A percentile compares a stretch with the other conserved stretches of the same genome.
Evolutionary conservation across 2,329 filamentous ascomycete genomes (phyloP).

Genomic region (Aspergillus niger): DNA sequence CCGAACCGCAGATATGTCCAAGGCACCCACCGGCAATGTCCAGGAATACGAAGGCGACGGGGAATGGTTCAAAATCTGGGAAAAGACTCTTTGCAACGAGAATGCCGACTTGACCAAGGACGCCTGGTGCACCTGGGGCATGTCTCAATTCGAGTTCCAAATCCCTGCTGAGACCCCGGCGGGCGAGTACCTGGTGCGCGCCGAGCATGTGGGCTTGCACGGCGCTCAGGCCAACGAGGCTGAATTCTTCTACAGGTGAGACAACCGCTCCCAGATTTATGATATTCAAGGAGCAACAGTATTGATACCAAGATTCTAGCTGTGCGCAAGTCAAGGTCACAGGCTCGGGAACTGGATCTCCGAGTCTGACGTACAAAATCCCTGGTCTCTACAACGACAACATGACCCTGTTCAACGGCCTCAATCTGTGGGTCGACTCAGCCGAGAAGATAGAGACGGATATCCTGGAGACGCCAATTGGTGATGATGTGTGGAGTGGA

Average conservation of each 20-base stretch:
- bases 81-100: slow-evolving; percentile 20
- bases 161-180: slow-evolving; percentile 46
- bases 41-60: slow-evolving; percentile 25
- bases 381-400: slow-evolving; percentile 22
- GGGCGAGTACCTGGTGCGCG: slow-evolving; percentile 54
- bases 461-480: slow-evolving; percentile 17
- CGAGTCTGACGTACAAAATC: slow-evolving; percentile 16
- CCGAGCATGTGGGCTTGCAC: slow-evolving; percentile 55
- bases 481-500: slow-evolving; percentile 19
- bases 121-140: slow-evolving; percentile 20
- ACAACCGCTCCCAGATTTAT: background rate
- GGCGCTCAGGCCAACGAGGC: slow-evolving; percentile 44
- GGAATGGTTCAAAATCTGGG: slow-evolving; percentile 29
- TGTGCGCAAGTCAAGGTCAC: slow-evolving; percentile 47
- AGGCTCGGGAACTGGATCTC: slow-evolving; percentile 41
- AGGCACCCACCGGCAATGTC: slow-evolving; percentile 21
- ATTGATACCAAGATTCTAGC: slow-evolving; percentile 2
- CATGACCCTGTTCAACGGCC: slow-evolving; percentile 23
- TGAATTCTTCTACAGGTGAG: slow-evolving; percentile 51
- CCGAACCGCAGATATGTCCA: slow-evolving; percentile 17
- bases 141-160: slow-evolving; percentile 31
- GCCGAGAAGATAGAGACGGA: slow-evolving; percentile 12
- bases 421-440: slow-evolving; percentile 20
- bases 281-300: background rate
- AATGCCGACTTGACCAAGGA: slow-evolving; percentile 15